Conservation (phyloP, 345 rosid genomes). For the Aurinia saxatilis region DNA sequence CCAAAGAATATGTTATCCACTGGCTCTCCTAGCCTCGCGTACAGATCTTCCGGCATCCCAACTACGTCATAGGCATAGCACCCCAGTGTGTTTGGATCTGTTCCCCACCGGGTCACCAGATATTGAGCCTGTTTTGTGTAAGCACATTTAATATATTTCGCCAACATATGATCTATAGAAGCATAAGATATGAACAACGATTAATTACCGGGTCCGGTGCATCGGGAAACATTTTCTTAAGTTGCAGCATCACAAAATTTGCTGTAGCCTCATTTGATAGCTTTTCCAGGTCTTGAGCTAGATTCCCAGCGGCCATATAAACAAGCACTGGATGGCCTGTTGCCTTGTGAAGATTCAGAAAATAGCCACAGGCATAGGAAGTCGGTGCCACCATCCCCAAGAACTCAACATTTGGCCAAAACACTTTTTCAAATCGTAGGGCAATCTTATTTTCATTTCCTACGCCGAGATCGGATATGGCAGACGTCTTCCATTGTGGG, state of each 20-base stretch:
- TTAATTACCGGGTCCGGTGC: conserved; percentile 67
- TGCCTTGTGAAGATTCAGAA: conserved; percentile 82
- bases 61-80: conserved; percentile 77
- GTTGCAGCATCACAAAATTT: conserved; percentile 57
- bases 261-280: conserved; percentile 58
- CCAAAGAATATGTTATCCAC: conserved; percentile 72
- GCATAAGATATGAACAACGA: too few relatives aligned
- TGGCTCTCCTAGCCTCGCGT: conserved; percentile 57
- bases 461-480: conserved; percentile 70
- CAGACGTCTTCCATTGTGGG: conserved; percentile 76
- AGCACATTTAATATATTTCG: too few relatives aligned
- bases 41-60: conserved; percentile 62
- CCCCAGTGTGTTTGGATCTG: conserved; percentile 70
- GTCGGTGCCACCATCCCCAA: conserved; percentile 66
- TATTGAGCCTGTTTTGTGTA: conserved; percentile 44
- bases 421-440: conserved; percentile 48
- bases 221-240: conserved; percentile 79
- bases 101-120: conserved; percentile 74
- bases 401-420: conserved; percentile 85
- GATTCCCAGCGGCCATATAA: conserved; percentile 82
- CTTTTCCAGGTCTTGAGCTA: conserved; percentile 65
- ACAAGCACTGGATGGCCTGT: conserved; percentile 82
- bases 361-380: conserved; percentile 78
- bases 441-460: conserved; percentile 88
- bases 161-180: too few relatives aligned